phyloP scores from a whole-genome alignment of 2,329 filamentous ascomycete species.

The Mycosphaerella sp. region DNA sequence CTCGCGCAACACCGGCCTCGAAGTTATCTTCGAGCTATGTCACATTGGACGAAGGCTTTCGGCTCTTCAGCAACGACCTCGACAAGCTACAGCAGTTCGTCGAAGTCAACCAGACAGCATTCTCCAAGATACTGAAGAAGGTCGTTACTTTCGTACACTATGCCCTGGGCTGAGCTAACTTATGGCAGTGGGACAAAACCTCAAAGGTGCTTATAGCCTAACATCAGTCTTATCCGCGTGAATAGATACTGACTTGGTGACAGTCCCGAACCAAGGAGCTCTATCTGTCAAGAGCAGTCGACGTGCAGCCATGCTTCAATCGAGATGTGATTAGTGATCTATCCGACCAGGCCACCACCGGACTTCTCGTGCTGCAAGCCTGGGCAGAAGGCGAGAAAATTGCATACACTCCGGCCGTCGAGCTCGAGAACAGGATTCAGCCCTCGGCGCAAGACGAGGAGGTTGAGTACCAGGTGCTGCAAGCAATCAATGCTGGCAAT shows the following conservation, averaged over 20 bases:
- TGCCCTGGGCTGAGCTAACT: conserved; percentile 34
- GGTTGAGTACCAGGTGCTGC: conserved; percentile 78
- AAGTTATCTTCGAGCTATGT: conserved; percentile 90
- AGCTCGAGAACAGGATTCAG: conserved; percentile 33
- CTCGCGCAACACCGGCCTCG: conserved; percentile 62
- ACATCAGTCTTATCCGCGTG: conserved; percentile 2
- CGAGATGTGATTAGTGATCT: conserved; percentile 93
- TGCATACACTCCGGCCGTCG: conserved; percentile 48
- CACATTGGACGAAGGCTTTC: conserved; percentile 90
- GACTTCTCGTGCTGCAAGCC: conserved; percentile 84
- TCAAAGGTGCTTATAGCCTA: conserved; percentile 60
- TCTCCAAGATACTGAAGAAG: conserved; percentile 98
- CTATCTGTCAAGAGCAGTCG: conserved; percentile 89
- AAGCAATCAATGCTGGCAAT: conserved; percentile 79
- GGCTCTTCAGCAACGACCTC: conserved; percentile 91
- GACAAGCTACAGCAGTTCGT: conserved; percentile 98
- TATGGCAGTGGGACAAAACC: conserved; percentile 83
- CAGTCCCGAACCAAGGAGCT: conserved; percentile 94
- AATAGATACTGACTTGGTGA: conserved; percentile 29
- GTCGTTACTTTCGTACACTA: conserved; percentile 36
- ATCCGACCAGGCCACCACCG: conserved; percentile 95
- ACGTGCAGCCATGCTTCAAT: conserved; percentile 98
- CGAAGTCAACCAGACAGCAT: conserved; percentile 94
- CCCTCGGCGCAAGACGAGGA: conserved; percentile 71
- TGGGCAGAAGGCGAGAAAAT: conserved; percentile 97